phyloP scores from a whole-genome alignment of 1,284 basidiomycete genomes.

The Cystobasidium slooffiae region DNA sequence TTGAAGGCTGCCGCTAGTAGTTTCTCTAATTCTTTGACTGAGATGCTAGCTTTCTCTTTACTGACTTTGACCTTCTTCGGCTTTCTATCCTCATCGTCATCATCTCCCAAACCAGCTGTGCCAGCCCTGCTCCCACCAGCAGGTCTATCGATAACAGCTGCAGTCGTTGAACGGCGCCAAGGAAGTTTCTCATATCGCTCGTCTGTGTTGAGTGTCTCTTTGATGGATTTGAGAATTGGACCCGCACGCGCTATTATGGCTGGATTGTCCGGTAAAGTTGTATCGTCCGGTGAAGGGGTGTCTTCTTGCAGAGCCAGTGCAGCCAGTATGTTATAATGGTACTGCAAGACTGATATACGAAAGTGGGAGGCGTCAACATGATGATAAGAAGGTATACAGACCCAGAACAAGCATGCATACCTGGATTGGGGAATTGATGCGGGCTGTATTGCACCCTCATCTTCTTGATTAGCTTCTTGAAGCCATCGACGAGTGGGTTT shows the following conservation, averaged over 20 bases:
- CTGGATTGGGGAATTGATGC: slow-evolving; percentile 89
- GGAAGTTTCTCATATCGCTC: background rate
- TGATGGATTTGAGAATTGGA: slow-evolving; percentile 21
- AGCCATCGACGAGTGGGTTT: slow-evolving; percentile 69
- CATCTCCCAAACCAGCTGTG: slow-evolving; percentile 41
- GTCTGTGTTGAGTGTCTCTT: slow-evolving; percentile 7
- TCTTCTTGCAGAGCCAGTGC: slow-evolving; percentile 51
- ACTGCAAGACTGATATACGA: slow-evolving; percentile 47
- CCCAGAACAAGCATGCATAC: slow-evolving; percentile 60
- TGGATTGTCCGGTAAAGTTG: slow-evolving; percentile 46
- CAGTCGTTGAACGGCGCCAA: background rate
- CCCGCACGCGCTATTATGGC: slow-evolving; percentile 42
- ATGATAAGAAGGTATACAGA: background rate
- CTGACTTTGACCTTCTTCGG: slow-evolving; percentile 43
- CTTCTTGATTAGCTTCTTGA: slow-evolving; percentile 76
- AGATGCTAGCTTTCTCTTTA: slow-evolving; percentile 30
- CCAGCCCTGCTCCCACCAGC: background rate
- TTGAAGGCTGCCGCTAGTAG: slow-evolving; percentile 11
- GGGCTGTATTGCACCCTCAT: slow-evolving; percentile 78
- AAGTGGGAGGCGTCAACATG: background rate
- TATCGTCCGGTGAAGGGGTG: slow-evolving; percentile 48
- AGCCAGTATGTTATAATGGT: slow-evolving; percentile 50
- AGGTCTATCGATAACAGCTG: background rate
- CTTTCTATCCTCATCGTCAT: slow-evolving; percentile 25
- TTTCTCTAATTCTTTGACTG: slow-evolving; percentile 36